Evolutionary conservation across 495 filamentous ascomycete genomes (phyloP), one percentile per base, ranked within the genome.

Genomic region (Echria macrotheca): DNA sequence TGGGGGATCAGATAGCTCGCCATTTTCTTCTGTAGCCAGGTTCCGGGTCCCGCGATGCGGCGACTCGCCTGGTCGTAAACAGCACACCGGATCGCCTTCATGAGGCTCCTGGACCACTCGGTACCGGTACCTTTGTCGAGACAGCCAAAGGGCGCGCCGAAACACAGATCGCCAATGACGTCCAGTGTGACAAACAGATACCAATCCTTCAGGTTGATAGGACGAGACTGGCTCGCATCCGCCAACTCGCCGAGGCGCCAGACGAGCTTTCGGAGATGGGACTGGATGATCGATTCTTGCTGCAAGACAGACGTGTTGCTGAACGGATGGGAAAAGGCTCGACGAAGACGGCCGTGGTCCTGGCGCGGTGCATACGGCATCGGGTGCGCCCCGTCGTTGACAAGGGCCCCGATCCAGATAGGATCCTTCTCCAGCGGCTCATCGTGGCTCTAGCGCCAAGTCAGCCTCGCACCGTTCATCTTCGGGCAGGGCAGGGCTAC

Each of bases 151-250:
- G 74, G 64, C 47, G 80, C 77, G 3, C 72, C 76, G 55, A 84
- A 83, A 15, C 69, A 69, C 1, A 85, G 52, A 14, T 81, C 74
- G 10, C 78, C 78, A 71, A 84, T 82, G 14, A 82, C 69, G 58
- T 85, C 81, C 53, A 81, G 82, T 5, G 70, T 70, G 12, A 71
- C 52, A 52, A 70, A 80, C 32, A 70, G 75, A 15, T 64, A 60
- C 69, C 73, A 79, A 23, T 69, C 60, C 0, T 73, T 64, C 41
- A 79, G 60, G 56, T 82, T 66, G 29, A 57, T 44, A 17, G 59
- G 31, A n/a, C n/a, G n/a, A n/a, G n/a, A n/a, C 12, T 52, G 44
- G 10, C 49, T 54, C 53, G 32, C 49, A 14, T 22, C 46, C 22
- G 50, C 52, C 9, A 42, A 9, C 5, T 37, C 28, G 4, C 23